These are phyloP conservation scores for Xylaria arbuscula DNA, from an alignment of 2,329 filamentous ascomycete genomes.

Conservation along the genomic window DNA sequence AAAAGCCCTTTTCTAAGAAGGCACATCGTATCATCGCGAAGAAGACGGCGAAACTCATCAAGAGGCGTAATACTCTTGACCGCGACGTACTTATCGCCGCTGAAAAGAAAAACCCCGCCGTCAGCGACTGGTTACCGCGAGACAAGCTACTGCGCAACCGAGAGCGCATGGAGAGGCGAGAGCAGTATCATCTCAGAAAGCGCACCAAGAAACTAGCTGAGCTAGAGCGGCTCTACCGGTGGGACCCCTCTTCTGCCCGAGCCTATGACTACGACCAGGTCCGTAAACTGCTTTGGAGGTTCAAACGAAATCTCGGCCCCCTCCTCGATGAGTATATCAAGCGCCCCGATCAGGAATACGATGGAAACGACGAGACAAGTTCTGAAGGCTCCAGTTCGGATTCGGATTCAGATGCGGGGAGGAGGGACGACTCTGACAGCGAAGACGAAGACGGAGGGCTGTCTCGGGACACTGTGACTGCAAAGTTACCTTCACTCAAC, in stretches of 20 bases:
- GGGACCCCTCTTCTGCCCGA: slow-evolving; percentile 34
- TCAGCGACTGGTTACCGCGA: slow-evolving; percentile 33
- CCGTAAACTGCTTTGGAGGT: slow-evolving; percentile 36
- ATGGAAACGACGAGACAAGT: slow-evolving; percentile 1
- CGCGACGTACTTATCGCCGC: slow-evolving; percentile 32
- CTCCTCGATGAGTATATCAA: slow-evolving; percentile 27
- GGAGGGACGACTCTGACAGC: slow-evolving; percentile 5
- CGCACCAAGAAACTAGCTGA: slow-evolving; percentile 28
- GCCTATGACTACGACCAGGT: slow-evolving; percentile 38
- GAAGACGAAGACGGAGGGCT: slow-evolving; percentile 13
- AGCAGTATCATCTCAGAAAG: slow-evolving; percentile 33
- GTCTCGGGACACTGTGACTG: not conserved
- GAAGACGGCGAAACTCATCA: slow-evolving; percentile 38
- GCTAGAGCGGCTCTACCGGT: slow-evolving; percentile 34
- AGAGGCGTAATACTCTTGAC: slow-evolving; percentile 40
- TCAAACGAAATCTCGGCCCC: slow-evolving; percentile 41
- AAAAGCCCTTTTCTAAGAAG: slow-evolving; percentile 35
- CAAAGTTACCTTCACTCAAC: not conserved
- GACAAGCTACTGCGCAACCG: slow-evolving; percentile 34
- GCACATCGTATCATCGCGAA: slow-evolving; percentile 29
- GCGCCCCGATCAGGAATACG: not conserved
- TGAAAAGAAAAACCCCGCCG: slow-evolving; percentile 21
- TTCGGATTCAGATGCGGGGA: not conserved
- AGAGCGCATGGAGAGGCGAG: slow-evolving; percentile 33
- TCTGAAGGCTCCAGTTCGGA: slow-evolving; percentile 1